Base-by-base conservation (phyloP, 1,284 basidiomycete genomes). In the Moesziomyces sp. region DNA sequence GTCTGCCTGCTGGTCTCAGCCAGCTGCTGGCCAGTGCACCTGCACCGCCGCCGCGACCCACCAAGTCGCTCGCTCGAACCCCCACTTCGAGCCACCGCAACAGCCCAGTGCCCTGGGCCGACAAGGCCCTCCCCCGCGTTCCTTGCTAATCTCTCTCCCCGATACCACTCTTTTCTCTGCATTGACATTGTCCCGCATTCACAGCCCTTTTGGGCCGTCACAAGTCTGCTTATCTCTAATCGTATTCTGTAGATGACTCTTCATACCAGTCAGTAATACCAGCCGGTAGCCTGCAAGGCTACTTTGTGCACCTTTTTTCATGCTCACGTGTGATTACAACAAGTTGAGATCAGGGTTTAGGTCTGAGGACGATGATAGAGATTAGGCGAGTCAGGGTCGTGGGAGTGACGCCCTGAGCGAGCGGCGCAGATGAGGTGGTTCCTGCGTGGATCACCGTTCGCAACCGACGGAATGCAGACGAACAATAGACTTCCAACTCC, bases 51-150 rank as follows among this genome's bases (percentile, higher is more conserved):
- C 57, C 63, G 44, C 52, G 63, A 43, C 63, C 63, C 8, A 14
- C 42, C 28, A 59, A 49, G 44, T 66, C 63, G 26, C 30, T 35
- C 5, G 63, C 63, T 16, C 42, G 63, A 30, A 56, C 45, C 1
- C 52, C 62, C 21, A 65, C 34, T 9, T 58, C 55, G n/a, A 58
- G 55, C 21, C 47, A 34, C 47, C 46, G 62, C 24, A 52, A 52
- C 53, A 60, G 63, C 46, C 57, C 57, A 13, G 63, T 59, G 0
- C 54, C 53, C 30, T 53, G 38, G 21, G 3, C 26, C 3, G 34
- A 60, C n/a, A 67, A 67, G 40, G 46, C 58, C 7, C 58, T 67
- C 6, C 64, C 58, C 13, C 21, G 28, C 14, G 18, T 60, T 49
- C 58, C 64, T 35, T 60, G 64, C 50, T 67, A 67, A 67, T 56